A percentile compares a stretch with the other conserved stretches of the same genome.
Conservation (phyloP, 2,329 filamentous ascomycete species). For the Shiraia bambusicola region DNA sequence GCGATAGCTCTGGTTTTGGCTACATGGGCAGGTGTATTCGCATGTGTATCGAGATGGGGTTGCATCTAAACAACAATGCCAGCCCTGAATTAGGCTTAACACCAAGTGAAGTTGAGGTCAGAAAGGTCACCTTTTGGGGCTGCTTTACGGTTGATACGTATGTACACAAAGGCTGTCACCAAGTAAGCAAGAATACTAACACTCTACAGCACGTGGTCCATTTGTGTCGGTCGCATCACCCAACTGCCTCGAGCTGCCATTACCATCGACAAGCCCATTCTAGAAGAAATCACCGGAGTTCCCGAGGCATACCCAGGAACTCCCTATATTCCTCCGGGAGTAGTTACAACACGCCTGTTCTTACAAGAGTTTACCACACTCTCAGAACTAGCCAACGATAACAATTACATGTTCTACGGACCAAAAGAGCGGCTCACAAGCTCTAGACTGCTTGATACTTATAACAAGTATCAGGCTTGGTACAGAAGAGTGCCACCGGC, state of each 20-base stretch:
- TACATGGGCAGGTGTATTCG: conserved; percentile 72
- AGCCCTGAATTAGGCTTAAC: conserved; percentile 35
- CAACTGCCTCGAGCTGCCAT: conserved; percentile 53
- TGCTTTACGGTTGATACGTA: conserved; percentile 53
- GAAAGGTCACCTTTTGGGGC: conserved; percentile 57
- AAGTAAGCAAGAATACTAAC: conserved; percentile 3
- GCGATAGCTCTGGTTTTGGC: conserved; percentile 72
- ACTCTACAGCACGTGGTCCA: conserved; percentile 45
- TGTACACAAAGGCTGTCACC: conserved; percentile 23
- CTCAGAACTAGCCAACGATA: conserved; percentile 72
- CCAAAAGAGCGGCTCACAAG: conserved; percentile 66
- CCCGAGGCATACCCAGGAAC: conserved; percentile 39
- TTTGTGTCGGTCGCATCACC: conserved; percentile 51
- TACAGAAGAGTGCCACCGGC: conserved; percentile 67
- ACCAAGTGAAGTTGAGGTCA: conserved; percentile 50
- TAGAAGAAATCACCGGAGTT: conserved; percentile 60
- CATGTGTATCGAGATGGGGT: conserved; percentile 69
- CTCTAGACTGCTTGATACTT: conserved; percentile 63
- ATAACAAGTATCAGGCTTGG: conserved; percentile 71
- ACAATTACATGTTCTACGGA: conserved; percentile 70
- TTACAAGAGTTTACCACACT: conserved; percentile 65
- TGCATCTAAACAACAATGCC: conserved; percentile 56
- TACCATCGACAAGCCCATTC: conserved; percentile 49
- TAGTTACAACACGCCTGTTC: conserved; percentile 39
- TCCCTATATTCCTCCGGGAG: conserved; percentile 10